Evolutionary conservation across 2,329 filamentous ascomycete genomes (phyloP).

Genomic region (Phaeomoniella chlamydospora): DNA sequence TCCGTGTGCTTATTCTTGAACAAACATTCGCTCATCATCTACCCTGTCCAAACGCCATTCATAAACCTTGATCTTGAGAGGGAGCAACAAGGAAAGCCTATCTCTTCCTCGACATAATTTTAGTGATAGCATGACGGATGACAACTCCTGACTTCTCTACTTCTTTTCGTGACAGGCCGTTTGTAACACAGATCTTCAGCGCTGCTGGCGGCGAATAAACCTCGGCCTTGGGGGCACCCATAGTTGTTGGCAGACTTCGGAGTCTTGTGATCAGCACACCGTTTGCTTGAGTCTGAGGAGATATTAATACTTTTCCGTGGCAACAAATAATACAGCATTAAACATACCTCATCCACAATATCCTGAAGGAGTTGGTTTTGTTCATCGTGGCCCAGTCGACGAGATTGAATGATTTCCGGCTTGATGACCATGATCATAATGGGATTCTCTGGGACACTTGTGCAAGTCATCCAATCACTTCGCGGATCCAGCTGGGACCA

Average conservation of each 20-base stretch:
- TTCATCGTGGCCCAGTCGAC: slow-evolving; percentile 55
- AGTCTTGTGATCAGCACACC: slow-evolving; percentile 79
- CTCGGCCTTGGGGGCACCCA: slow-evolving; percentile 51
- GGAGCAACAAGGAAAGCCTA: too few species aligned
- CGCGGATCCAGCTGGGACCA: slow-evolving; percentile 76
- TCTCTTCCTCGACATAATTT: slow-evolving; percentile 55
- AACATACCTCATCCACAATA: slow-evolving; percentile 81
- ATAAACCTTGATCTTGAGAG: too few species aligned
- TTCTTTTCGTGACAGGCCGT: slow-evolving; percentile 80
- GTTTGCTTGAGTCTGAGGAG: slow-evolving; percentile 58
- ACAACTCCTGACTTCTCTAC: slow-evolving; percentile 82
- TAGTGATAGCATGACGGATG: slow-evolving; percentile 86
- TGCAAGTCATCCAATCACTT: slow-evolving; percentile 82
- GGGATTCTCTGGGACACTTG: slow-evolving; percentile 71
- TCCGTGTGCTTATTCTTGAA: too few species aligned
- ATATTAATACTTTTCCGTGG: slow-evolving; percentile 4
- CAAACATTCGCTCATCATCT: too few species aligned
- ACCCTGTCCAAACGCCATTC: too few species aligned
- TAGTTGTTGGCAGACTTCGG: slow-evolving; percentile 58
- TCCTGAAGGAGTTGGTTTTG: slow-evolving; percentile 80
- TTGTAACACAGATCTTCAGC: slow-evolving; percentile 82
- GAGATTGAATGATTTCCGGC: slow-evolving; percentile 60
- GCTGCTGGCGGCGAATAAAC: slow-evolving; percentile 54
- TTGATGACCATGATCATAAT: slow-evolving; percentile 75
- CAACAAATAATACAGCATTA: background rate